Base-by-base conservation (phyloP, 306 rosid genomes). In the Echinosophora koreensis region DNA sequence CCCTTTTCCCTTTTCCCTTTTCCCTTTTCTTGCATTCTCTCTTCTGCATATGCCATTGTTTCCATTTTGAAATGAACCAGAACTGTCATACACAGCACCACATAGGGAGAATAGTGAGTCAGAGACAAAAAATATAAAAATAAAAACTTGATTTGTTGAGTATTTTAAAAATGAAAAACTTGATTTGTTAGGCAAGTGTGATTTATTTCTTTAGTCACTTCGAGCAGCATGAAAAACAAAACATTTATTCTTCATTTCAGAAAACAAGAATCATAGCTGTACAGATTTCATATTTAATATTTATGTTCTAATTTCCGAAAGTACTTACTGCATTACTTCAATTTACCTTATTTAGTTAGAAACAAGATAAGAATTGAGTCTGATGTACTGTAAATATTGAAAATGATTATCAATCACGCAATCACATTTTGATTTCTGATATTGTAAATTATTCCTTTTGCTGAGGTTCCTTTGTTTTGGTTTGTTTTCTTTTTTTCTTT, bases 381-480 rank as follows among this genome's bases (percentile, higher is more conserved):
- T 60, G 42, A 83, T 16, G 71, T 60, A 13, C 38, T 37, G 17
- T 42, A 68, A 32, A 62, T 14, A 30, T 18, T 37, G 84, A 46
- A 51, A 41, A 60, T 35, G 30, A 41, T 81, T 66, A 71, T 34
- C 42, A 54, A 37, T 72, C 35, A 14, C 64, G 22, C 46, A 77
- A 13, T 58, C 30, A 17, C 74, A 69, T 37, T 35, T 17, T 70
- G 42, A 78, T 80, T 77, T 12, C 52, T 71, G 10, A 57, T 57
- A 41, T 60, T 73, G 63, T 47, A 13, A 74, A 55, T 10, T 64
- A 49, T 56, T 66, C 62, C 63, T 57, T 59, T 85, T 76, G 17
- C 75, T 70, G 79, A 83, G 83, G 68, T 84, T 80, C 63, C n/a
- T 77, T 64, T 82, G 71, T 81, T 76, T 22, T 22, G 22, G 22